Conservation (phyloP, 257 asterid species). For the Eucommia ulmoides region DNA sequence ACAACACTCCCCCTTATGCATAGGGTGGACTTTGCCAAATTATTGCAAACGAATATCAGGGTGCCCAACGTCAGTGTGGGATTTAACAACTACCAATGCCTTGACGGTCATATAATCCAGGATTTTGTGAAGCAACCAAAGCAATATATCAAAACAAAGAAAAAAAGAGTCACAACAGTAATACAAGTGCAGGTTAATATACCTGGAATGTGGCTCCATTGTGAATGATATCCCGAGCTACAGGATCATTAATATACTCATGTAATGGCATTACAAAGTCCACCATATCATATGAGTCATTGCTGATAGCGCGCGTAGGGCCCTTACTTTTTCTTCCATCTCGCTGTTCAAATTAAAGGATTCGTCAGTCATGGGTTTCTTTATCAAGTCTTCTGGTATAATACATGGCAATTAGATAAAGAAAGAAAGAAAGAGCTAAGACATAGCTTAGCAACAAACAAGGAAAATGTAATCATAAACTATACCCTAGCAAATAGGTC, state of each 20-base stretch:
- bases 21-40: no score
- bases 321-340: slow-evolving; percentile 55
- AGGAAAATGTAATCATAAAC: slow-evolving; percentile 8
- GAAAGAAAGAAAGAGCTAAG: no score
- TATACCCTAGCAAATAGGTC: slow-evolving; percentile 93
- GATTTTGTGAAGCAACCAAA: not conserved
- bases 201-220: slow-evolving; percentile 99
- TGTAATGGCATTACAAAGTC: slow-evolving; percentile 76
- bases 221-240: slow-evolving; percentile 69
- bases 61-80: no score
- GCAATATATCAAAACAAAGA: not conserved
- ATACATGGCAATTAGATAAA: no score
- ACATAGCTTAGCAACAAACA: no score
- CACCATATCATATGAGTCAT: slow-evolving; percentile 59
- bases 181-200: slow-evolving; percentile 9
- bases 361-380: no score
- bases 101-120: not conserved
- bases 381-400: no score
- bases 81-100: no score
- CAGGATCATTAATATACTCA: slow-evolving; percentile 66
- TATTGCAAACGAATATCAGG: no score
- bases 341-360: slow-evolving; percentile 56
- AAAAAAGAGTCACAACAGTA: not conserved
- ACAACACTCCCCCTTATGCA: no score
- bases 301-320: slow-evolving; percentile 20